These are phyloP conservation scores for Beauveria sp. DNA, from an alignment of 2,329 filamentous ascomycete species.

Conservation along the genomic window DNA sequence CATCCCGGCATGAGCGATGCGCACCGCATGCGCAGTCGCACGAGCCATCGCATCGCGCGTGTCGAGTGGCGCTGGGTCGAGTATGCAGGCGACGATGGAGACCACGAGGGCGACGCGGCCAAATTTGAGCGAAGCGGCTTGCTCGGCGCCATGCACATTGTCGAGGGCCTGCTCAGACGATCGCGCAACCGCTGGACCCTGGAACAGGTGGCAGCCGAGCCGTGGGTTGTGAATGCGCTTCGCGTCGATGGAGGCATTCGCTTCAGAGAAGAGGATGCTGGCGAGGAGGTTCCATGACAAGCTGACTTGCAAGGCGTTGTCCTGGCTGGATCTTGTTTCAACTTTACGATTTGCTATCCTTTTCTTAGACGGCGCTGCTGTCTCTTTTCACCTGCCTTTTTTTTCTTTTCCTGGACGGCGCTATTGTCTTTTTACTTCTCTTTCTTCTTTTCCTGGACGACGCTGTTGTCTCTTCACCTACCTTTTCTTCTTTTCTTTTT, in stretches of 20 bases:
- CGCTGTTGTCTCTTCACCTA: no score
- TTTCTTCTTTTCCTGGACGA: neutral
- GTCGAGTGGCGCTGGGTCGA: conserved; percentile 94
- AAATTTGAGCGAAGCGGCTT: conserved; percentile 59
- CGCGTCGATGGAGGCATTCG: conserved; percentile 53
- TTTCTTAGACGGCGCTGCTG: no score
- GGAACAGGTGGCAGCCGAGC: conserved; percentile 60
- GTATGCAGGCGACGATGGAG: conserved; percentile 75
- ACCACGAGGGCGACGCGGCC: conserved; percentile 63
- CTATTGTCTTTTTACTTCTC: no score
- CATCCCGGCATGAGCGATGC: conserved; percentile 72
- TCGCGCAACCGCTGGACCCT: conserved; percentile 71
- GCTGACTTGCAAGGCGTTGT: no score
- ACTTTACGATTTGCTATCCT: no score
- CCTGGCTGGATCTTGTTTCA: no score
- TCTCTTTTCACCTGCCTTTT: neutral
- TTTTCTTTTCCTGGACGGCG: neutral
- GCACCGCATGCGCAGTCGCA: conserved; percentile 68
- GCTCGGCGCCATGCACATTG: conserved; percentile 68
- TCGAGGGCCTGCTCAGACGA: conserved; percentile 77
- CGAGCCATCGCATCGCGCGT: conserved; percentile 88
- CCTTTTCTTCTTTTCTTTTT: conserved; percentile 6
- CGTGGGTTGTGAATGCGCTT: conserved; percentile 74
- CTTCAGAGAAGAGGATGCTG: conserved; percentile 52
- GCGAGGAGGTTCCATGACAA: conserved; percentile 38